Conservation (phyloP, 345 rosid species). For the Psidium friedrichsthalianum region DNA sequence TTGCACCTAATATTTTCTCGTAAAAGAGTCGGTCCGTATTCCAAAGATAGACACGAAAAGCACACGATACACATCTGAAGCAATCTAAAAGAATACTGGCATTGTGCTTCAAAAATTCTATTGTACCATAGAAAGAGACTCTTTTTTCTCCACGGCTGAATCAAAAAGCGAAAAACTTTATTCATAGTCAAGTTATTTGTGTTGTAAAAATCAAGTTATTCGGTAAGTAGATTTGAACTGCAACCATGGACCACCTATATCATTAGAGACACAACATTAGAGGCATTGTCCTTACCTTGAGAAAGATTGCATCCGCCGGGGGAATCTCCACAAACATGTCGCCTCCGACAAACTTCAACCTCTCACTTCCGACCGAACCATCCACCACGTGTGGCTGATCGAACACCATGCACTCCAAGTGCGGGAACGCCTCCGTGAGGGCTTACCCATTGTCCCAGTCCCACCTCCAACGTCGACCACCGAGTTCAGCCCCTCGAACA, state of each 20-base stretch:
- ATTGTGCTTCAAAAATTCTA: too few relatives aligned
- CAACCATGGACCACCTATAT: not conserved
- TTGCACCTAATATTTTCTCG: too few relatives aligned
- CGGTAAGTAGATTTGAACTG: not conserved
- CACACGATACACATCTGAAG: too few relatives aligned
- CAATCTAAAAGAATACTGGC: too few relatives aligned
- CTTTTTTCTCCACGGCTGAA: too few relatives aligned
- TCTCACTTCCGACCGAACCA: conserved; percentile 1
- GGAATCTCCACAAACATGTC: conserved; percentile 21
- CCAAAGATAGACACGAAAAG: too few relatives aligned
- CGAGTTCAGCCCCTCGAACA: conserved; percentile 15
- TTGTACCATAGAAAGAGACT: too few relatives aligned
- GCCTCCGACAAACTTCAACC: conserved; percentile 19
- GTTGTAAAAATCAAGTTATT: not conserved
- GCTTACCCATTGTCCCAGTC: conserved; percentile 9
- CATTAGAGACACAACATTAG: not conserved
- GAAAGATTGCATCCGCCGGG: conserved; percentile 7
- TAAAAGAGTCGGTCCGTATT: too few relatives aligned
- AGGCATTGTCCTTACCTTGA: conserved; percentile 10
- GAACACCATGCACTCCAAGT: conserved; percentile 9
- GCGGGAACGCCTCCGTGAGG: conserved; percentile 11
- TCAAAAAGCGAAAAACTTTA: too few relatives aligned
- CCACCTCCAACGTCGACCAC: conserved; percentile 31
- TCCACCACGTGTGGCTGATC: conserved; percentile 12
- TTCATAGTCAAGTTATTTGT: not conserved